Base-by-base conservation (phyloP, 495 filamentous ascomycete genomes). In the Neurospora sp. region DNA sequence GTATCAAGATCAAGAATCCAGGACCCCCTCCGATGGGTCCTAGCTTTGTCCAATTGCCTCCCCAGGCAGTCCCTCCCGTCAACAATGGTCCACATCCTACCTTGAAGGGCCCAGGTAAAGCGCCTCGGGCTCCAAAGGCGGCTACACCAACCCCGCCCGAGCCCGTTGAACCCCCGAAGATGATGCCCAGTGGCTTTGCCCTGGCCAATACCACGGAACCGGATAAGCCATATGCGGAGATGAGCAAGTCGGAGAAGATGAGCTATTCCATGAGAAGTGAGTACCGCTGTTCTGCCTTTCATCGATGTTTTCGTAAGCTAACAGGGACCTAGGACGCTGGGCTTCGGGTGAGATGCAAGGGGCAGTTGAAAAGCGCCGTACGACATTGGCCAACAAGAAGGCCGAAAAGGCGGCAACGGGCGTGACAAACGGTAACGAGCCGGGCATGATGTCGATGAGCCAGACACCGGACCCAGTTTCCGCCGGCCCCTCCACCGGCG, bases 161-260 rank as follows among this genome's bases (percentile, higher is more conserved):
- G 38, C 20, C 44, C 8, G 31, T 20, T 37, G 37, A 44, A 2
- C 40, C 42, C 5, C 70, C 72, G 1, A 75, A 73, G 16, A 20
- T 37, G n/a, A 65, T 70, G 22, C 31, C 45, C 38, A 69, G 44
- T 22, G 70, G 27, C 10, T 27, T 59, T n/a, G 40, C 72, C 22
- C 70, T 74, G 40, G 71, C 68, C 68, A 78, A 77, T 35, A 41
- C 76, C 20, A 71, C 71, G 20, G 76, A 77, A 37, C 44, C 75
- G 35, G 76, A 78, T 39, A 86, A 86, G 76, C 80, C 83, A 45
- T 86, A 86, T 75, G 76, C 80, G 4, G 78, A 82, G 41, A 85
- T 86, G 85, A 86, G 82, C 53, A 86, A 86, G 75, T 85, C 83
- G 9, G 85, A 86, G 76, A 86, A 86, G 78, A 86, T 86, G 85